phyloP scores from a whole-genome alignment of 2,329 filamentous ascomycete species.

The Fusarium chaquense region DNA sequence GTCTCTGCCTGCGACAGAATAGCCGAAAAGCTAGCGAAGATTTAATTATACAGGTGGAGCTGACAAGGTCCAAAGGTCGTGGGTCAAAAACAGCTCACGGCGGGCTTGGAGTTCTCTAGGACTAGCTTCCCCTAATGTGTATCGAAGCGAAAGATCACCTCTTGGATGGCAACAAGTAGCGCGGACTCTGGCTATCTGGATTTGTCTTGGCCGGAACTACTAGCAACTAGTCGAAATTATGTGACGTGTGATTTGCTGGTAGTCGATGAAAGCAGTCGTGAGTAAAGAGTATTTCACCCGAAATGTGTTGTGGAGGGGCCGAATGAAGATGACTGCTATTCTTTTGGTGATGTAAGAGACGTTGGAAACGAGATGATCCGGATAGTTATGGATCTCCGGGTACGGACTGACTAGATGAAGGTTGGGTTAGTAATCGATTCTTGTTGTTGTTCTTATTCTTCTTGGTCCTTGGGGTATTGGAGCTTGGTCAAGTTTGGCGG shows the following conservation, averaged over 20 bases:
- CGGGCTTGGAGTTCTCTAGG: conserved; percentile 24
- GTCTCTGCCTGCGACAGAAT: conserved; percentile 9
- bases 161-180: conserved; percentile 27
- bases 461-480: conserved; percentile 12
- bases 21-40: conserved; percentile 18
- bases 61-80: conserved; percentile 24
- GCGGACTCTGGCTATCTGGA: conserved; percentile 12
- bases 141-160: conserved; percentile 32
- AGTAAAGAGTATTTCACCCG: conserved; percentile 18
- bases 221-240: conserved; percentile 31
- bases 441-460: background rate
- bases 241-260: conserved; percentile 34
- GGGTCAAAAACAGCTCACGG: conserved; percentile 36
- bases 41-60: conserved; percentile 37
- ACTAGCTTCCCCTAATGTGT: conserved; percentile 24
- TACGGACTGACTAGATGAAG: background rate
- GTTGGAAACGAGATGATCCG: background rate
- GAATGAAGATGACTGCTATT: background rate
- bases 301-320: conserved; percentile 3
- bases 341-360: background rate
- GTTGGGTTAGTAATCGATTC: background rate
- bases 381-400: background rate
- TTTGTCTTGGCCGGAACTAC: conserved; percentile 38
- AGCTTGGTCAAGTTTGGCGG: conserved; percentile 38
- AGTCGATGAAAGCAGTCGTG: conserved; percentile 11